These are phyloP conservation scores for Zasmidium cellare DNA, from an alignment of 2,329 filamentous ascomycete genomes.

Conservation along the genomic window DNA sequence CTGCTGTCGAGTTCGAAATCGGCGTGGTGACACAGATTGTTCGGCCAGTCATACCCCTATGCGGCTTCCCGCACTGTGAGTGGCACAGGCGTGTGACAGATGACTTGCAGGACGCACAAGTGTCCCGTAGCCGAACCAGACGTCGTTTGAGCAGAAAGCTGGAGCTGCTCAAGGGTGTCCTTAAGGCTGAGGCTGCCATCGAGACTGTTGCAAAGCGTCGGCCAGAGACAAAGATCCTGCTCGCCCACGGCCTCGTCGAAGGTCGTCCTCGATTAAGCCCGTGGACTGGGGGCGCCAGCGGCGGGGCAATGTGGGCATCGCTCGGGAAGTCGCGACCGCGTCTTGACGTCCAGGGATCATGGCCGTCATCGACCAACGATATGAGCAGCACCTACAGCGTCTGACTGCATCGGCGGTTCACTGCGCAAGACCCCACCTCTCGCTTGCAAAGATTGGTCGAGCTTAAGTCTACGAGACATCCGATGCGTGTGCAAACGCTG, in stretches of 20 bases:
- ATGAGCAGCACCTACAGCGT: background rate
- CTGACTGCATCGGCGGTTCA: no score
- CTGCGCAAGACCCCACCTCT: no score
- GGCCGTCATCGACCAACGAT: background rate
- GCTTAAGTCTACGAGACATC: no score
- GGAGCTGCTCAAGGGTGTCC: background rate
- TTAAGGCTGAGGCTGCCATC: background rate
- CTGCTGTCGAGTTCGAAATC: background rate
- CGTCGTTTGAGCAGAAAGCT: background rate
- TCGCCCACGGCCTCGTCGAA: background rate
- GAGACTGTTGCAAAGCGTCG: background rate
- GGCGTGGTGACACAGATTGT: background rate
- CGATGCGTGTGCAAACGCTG: background rate
- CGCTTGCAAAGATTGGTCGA: no score
- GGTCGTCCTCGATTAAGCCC: background rate
- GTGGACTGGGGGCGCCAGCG: background rate
- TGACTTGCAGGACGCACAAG: constrained; percentile 24
- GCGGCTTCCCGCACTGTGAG: constrained; percentile 1
- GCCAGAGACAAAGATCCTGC: background rate
- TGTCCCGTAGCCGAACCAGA: background rate
- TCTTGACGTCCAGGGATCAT: background rate
- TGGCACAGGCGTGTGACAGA: constrained; percentile 18
- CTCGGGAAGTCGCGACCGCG: background rate
- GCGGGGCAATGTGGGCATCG: no score
- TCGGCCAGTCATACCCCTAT: background rate